Percentiles rank a stretch among this genome's conserved stretches.
phyloP scores from a whole-genome alignment of 768 basidiomycete genomes.

The Glaciozyma antarctica region DNA sequence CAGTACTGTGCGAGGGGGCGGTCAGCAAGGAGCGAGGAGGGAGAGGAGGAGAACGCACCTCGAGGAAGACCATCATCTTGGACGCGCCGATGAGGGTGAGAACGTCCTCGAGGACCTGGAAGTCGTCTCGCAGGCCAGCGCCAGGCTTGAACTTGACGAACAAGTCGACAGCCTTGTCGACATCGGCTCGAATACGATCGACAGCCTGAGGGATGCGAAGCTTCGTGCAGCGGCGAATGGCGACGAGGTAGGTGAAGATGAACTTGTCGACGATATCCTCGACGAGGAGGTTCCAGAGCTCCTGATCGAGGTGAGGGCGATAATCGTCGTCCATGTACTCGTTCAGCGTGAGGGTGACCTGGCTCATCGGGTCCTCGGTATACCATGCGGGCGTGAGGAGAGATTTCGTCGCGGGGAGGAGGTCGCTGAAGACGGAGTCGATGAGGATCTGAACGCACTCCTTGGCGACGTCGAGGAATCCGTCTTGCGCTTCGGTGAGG shows the following conservation, averaged over 20 bases:
- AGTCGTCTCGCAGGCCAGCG: slow-evolving; percentile 68
- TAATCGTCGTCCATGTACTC: slow-evolving; percentile 90
- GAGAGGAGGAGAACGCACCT: slow-evolving; percentile 46
- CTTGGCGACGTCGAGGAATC: slow-evolving; percentile 95
- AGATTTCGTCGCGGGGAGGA: slow-evolving; percentile 72
- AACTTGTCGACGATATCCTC: slow-evolving; percentile 88
- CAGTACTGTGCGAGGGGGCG: slow-evolving; percentile 19
- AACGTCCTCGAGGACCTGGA: slow-evolving; percentile 73
- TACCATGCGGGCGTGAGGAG: slow-evolving; percentile 82
- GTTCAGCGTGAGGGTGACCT: slow-evolving; percentile 87
- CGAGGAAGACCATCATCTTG: slow-evolving; percentile 32
- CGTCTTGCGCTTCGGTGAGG: slow-evolving; percentile 93
- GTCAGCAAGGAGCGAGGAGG: slow-evolving; percentile 55
- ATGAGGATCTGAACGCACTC: slow-evolving; percentile 91
- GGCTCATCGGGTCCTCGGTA: slow-evolving; percentile 64
- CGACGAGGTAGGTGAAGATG: slow-evolving; percentile 80
- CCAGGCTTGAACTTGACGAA: slow-evolving; percentile 68
- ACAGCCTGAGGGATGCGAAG: slow-evolving; percentile 74
- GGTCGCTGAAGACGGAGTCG: slow-evolving; percentile 87
- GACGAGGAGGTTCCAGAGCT: slow-evolving; percentile 78
- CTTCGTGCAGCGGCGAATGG: slow-evolving; percentile 71
- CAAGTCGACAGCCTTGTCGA: slow-evolving; percentile 65
- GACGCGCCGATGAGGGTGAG: slow-evolving; percentile 22
- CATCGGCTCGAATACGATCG: slow-evolving; percentile 73
- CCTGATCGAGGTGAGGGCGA: slow-evolving; percentile 78